Base-by-base conservation (phyloP, 192 early-diverging fungal species). In the Coemansia sp. region DNA sequence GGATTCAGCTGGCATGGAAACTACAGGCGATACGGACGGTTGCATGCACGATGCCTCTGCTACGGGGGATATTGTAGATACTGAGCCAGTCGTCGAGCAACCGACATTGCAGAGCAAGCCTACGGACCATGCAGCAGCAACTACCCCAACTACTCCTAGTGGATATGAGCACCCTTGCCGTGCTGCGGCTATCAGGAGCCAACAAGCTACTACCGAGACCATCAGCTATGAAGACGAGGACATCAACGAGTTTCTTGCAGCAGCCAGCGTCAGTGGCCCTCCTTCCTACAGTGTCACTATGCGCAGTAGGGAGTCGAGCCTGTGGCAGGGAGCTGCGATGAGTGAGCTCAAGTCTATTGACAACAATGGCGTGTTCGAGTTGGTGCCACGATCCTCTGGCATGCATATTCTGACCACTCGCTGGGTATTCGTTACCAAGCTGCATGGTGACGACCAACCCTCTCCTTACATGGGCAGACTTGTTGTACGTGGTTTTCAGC, bases 271-370 rank as follows among this genome's bases (percentile, higher is more conserved):
- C 15, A 46, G 45, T 14, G 45, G 45, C 15, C 45, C 45, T 61
- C 36, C 59, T 10, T 64, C 39, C 4, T 64, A 37, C n/a, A 50
- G 21, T 7, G 45, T 7, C 12, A 29, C 44, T 19, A 48, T 51
- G 46, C 6, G 31, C 32, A 51, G 31, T 45, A 32, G 11, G 31
- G 29, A 65, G 44, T 19, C 29, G n/a, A 23, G 6, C 21, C 17
- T n/a, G 6, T 64, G 62, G 62, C 39, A 42, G 10, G 62, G 42
- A 4, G 62, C 62, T 8, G 62, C 31, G 17, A 17, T 21, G 36
- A 25, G 39, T 3, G 62, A 63, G 17, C 44, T 63, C 1, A 44
- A 63, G 36, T 63, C 62, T 17, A 63, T 63, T 63, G 62, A 63
- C 44, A 63, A 63, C 36, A 63, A 63, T 9, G 23, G 31, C 11